These are phyloP conservation scores for Chalaropsis thielavioides DNA, from an alignment of 2,329 filamentous ascomycete genomes.

Conservation along the genomic window DNA sequence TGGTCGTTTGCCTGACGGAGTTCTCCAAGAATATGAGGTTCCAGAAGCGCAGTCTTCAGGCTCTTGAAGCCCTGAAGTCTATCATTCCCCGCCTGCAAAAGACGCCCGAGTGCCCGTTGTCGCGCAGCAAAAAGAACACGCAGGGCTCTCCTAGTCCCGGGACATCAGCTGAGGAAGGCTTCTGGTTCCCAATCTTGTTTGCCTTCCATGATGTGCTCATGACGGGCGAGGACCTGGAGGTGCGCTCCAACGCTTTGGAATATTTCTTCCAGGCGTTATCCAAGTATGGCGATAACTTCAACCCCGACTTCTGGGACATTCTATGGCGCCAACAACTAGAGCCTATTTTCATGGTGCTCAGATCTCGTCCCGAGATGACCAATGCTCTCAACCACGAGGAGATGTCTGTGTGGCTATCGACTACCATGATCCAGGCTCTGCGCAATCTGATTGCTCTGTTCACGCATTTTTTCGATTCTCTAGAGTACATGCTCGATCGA, in stretches of 20 bases:
- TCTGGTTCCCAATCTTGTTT: constrained; percentile 96
- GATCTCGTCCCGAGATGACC: constrained; percentile 90
- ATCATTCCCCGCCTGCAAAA: constrained; percentile 90
- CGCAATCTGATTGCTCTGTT: constrained; percentile 98
- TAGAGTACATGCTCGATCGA: constrained; percentile 97
- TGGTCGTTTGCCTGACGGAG: constrained; percentile 91
- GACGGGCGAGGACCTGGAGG: constrained; percentile 96
- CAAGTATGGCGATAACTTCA: constrained; percentile 79
- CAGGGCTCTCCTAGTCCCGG: constrained; percentile 40
- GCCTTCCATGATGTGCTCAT: constrained; percentile 98
- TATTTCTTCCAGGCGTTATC: constrained; percentile 95
- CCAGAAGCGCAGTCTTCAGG: constrained; percentile 94
- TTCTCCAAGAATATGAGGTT: constrained; percentile 99
- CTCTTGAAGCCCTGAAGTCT: constrained; percentile 86
- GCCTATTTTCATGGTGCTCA: constrained; percentile 95
- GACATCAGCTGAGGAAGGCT: constrained; percentile 89
- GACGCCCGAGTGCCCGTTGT: constrained; percentile 87
- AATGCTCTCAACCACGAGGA: constrained; percentile 94
- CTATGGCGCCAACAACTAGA: constrained; percentile 94
- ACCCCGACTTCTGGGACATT: constrained; percentile 93
- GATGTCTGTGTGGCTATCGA: constrained; percentile 94
- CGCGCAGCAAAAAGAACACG: constrained; percentile 36
- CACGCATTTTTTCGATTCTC: constrained; percentile 90
- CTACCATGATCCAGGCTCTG: constrained; percentile 96
- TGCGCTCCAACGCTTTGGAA: constrained; percentile 76